These are phyloP conservation scores for Thalassiosira sp. DNA, from an alignment of 352 stramenopile genomes.

Conservation along the genomic window DNA sequence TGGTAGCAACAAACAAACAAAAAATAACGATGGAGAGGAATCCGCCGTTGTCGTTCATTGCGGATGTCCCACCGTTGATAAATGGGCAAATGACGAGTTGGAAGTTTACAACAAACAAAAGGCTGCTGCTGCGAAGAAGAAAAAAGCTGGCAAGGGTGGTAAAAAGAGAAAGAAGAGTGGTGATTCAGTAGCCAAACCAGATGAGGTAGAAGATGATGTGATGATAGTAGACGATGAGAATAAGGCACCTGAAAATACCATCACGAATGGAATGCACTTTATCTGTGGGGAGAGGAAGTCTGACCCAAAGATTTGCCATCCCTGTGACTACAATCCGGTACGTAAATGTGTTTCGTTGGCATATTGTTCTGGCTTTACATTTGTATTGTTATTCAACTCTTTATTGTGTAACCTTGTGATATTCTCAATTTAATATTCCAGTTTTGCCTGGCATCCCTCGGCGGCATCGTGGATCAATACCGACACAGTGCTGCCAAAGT, in stretches of 20 bases:
- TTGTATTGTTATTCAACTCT: too few species aligned
- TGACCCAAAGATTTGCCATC: constrained; percentile 15
- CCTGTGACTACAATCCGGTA: constrained; percentile 79
- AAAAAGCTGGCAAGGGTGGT: constrained; percentile 26
- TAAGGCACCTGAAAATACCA: not conserved
- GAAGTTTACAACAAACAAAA: constrained; percentile 24
- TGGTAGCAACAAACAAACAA: not conserved
- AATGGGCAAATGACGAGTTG: constrained; percentile 37
- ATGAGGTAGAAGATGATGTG: constrained; percentile 11
- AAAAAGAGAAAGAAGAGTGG: constrained; percentile 21
- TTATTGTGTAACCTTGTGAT: too few species aligned
- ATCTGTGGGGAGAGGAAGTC: constrained; percentile 43
- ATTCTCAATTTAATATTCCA: constrained; percentile 12
- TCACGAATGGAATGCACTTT: constrained; percentile 6
- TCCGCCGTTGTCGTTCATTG: constrained; percentile 19
- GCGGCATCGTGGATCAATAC: constrained; percentile 72
- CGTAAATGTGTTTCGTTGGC: constrained; percentile 6
- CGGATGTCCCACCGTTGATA: constrained; percentile 43
- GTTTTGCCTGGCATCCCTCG: constrained; percentile 71
- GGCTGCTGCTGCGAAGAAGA: constrained; percentile 15
- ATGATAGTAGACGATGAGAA: constrained; percentile 19
- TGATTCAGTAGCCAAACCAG: not conserved
- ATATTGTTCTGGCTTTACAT: not conserved
- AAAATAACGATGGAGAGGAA: constrained; percentile 5
- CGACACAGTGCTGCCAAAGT: constrained; percentile 49